Conservation (phyloP, 345 rosid species). For the Eucalyptus decipiens region DNA sequence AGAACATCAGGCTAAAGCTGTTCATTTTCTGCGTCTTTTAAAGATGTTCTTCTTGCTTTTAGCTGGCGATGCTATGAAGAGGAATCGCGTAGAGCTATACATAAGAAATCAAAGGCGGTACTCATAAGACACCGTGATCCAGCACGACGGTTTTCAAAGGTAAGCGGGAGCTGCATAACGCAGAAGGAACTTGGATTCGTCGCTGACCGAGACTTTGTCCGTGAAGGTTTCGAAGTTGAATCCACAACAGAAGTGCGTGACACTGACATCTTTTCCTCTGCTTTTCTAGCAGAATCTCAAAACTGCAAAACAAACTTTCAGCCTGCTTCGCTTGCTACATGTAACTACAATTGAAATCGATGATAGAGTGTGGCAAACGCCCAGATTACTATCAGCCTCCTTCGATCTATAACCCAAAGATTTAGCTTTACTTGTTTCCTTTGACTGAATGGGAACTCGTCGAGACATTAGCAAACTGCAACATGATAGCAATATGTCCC, state of each 20-base stretch:
- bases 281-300: not conserved
- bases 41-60: not conserved
- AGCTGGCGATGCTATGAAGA: not conserved
- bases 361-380: too few relatives aligned
- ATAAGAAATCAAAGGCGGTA: not conserved
- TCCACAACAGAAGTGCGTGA: not conserved
- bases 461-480: too few relatives aligned
- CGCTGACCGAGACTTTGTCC: too few relatives aligned
- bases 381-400: too few relatives aligned
- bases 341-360: too few relatives aligned
- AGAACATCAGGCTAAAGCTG: not conserved
- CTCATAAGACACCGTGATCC: not conserved
- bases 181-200: not conserved
- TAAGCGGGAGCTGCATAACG: not conserved
- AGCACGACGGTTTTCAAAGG: not conserved
- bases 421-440: too few relatives aligned
- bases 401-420: too few relatives aligned
- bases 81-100: not conserved
- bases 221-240: not conserved
- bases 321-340: too few relatives aligned
- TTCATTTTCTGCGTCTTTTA: not conserved
- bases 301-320: not conserved
- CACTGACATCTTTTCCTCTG: not conserved
- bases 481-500: too few relatives aligned
- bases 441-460: too few relatives aligned